Evolutionary conservation across 1,284 basidiomycete genomes (phyloP), one percentile per base, ranked within the genome.

Genomic region (Phenoliferia sp.): DNA sequence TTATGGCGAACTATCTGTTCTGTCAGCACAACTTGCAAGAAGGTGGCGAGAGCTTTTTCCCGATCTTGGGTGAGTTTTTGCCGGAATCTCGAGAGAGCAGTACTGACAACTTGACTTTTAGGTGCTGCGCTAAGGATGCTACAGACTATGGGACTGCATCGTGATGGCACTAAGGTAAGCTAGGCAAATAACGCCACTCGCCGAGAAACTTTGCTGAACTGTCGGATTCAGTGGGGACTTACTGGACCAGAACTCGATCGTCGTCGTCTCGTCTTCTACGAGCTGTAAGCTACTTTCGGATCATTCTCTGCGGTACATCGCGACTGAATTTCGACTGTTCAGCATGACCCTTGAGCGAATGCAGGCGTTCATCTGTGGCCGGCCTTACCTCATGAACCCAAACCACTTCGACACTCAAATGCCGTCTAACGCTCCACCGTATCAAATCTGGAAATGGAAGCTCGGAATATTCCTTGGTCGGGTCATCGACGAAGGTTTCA

Each of bases 401-500:
- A 59, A 61, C 1, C 74, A 75, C 32, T 73, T 72, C 50, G 74
- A 75, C 36, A 73, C 74, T 3, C n/a, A 67, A 15, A 66, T 71
- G 55, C 72, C 74, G 3, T 36, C 61, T 0, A 48, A 66, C 28
- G 68, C 68, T 4, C 31, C 19, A 7, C 36, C 50, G 6, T 72
- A 62, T 34, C 59, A 69, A 28, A 22, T 54, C 9, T 58, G 57
- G 10, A 72, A 72, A 34, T 72, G 70, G 70, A 60, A 60, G 35
- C 58, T 68, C 17, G 70, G 70, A 1, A 31, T 39, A 0, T 62
- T 66, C 15, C 69, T 72, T 39, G 63, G 59, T 44, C 58, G 39
- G 33, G 57, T 72, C 32, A 61, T 72, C 64, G 66, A 69, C 58
- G 17, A 52, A 63, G 74, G 80, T 17, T 82, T 82, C 70, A 78